Evolutionary conservation across 257 asterid species (phyloP), one percentile per base, ranked within the genome.

Genomic region (Phtheirospermum japonicum): DNA sequence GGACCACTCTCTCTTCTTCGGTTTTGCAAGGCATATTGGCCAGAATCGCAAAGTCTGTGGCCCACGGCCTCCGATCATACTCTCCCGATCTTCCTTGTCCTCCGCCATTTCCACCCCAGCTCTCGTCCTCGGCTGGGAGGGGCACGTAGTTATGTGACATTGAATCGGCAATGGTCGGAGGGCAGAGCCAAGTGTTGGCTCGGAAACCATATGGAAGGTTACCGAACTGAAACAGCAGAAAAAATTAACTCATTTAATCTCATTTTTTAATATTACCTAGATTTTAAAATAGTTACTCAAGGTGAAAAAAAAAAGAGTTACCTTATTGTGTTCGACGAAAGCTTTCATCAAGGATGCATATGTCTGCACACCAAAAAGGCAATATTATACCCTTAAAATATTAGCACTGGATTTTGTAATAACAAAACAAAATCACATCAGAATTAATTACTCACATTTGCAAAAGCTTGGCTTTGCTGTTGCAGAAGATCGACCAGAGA

Each of bases 201-300:
- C 97, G 99, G 81, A 87, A 89, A 74, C 96, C 97, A 76, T 79
- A 93, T 46, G 99, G 99, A 63, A 93, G 96, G 80, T 93, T 93
- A 50, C 99, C 97, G 73, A 89, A 93, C 99, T 93, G 96, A 72
- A 80, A 66, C 31, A 57, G 66, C 64, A 68, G 53, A 64, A 68
- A 9, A 63, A 32, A 6, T 14, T 11, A 17, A 66, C 69, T 59
- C n/a, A n/a, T n/a, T n/a, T n/a, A 4, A 64, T 64, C 59, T 51
- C 75, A 70, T 66, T 46, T n/a, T 72, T 68, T 40, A 45, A 58
- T 53, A 42, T 61, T 59, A 63, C 58, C 62, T 45, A 33, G 33
- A 59, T 43, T 54, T 55, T 6, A 8, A 43, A 17, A 78, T 26
- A 57, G 26, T 31, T 59, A 71, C 61, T 57, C 56, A 54, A 73